Base-by-base conservation (phyloP, 805 yeast genomes). In the Kodamaea restingae region DNA sequence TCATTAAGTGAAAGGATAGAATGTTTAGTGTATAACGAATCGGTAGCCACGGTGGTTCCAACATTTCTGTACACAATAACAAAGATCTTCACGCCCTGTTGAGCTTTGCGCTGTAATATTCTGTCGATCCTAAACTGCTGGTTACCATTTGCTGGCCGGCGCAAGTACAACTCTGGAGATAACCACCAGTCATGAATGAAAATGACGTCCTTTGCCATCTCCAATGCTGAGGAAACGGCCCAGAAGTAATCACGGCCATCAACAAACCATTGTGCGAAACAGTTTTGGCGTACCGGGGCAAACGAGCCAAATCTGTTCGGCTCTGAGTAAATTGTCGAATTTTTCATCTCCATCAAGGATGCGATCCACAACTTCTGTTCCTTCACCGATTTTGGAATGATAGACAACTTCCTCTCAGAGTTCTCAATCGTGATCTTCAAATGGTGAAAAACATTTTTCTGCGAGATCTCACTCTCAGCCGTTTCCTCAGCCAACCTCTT, bases 171-270 rank as follows among this genome's bases (percentile, higher is more conserved):
- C 59, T 93, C 98, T 0, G 99, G 99, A 4, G 91, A 77, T 18
- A 93, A 69, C 98, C 98, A 93, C 99, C 99, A 93, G 54, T 91
- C 99, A 55, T 93, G 97, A 36, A 93, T 88, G 57, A 81, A 93
- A 24, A 93, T 83, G 1, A 84, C 91, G 67, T 93, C 98, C 48
- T 81, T 80, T 0, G 98, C 98, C 85, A 86, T 82, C 49, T 84
- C 88, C 39, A 93, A 67, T 0, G 98, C 98, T 8, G 88, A 80
- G 21, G 95, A 84, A 2, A 88, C 80, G 1, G 97, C 95, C 97
- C 98, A 93, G 67, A 88, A 84, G 59, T 93, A 86, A 60, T 93
- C 99, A 53, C 99, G 73, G 3, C 84, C 95, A 62, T 93, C 99
- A 3, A 93, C 98, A 65, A 93, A 81, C 93, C 95, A 91, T 58